These are phyloP conservation scores for Effrenium voratum DNA, from an alignment of 73 alveolate species.

Conservation along the genomic window DNA sequence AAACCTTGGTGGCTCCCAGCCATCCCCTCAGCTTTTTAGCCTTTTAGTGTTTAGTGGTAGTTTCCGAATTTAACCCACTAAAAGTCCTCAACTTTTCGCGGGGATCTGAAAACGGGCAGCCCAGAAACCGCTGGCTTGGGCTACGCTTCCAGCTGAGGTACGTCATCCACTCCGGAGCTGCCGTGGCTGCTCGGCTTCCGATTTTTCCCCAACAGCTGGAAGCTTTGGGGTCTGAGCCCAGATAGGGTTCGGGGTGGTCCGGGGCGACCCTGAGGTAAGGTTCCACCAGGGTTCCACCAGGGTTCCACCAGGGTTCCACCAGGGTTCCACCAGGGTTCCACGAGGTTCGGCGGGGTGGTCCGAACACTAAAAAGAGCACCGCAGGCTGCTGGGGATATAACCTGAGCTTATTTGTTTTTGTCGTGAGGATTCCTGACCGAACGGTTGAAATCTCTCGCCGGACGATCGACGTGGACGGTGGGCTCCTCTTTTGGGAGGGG, in stretches of 20 bases:
- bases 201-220: neutral
- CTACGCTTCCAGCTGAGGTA: conserved; percentile 34
- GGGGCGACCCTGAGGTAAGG: too few species aligned
- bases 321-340: neutral
- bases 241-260: too few species aligned
- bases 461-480: neutral
- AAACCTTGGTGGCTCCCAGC: too few species aligned
- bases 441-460: too few species aligned
- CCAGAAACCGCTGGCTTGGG: neutral
- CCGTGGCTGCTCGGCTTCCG: conserved; percentile 36
- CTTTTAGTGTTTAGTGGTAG: too few species aligned
- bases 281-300: too few species aligned
- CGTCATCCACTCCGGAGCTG: conserved; percentile 74
- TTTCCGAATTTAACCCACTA: too few species aligned
- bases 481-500: neutral
- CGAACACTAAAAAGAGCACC: neutral
- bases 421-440: neutral
- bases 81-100: too few species aligned
- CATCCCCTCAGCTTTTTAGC: too few species aligned
- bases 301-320: too few species aligned
- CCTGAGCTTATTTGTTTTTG: too few species aligned
- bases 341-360: neutral
- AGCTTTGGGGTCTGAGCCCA: neutral
- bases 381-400: neutral
- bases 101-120: neutral